phyloP scores from a whole-genome alignment of 345 rosid species.

The Psidium guajava region DNA sequence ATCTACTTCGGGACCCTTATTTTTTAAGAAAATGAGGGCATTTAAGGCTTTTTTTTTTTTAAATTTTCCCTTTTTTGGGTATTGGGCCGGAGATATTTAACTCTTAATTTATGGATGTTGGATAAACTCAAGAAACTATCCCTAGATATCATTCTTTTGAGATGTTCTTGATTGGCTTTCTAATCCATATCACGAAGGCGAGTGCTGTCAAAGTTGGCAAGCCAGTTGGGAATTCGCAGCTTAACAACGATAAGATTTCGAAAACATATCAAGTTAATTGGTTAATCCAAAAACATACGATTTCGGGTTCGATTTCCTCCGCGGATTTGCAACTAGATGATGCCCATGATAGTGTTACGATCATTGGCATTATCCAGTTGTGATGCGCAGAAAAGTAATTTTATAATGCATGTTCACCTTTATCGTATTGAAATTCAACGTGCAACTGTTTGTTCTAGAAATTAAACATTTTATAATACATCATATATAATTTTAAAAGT shows the following conservation, averaged over 20 bases:
- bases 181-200: not conserved
- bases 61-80: no score
- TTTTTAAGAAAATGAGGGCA: no score
- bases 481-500: not conserved
- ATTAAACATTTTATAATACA: not conserved
- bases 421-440: accelerated
- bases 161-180: not conserved
- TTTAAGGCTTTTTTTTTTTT: no score
- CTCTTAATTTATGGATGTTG: not conserved
- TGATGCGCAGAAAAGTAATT: not conserved
- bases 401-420: not conserved
- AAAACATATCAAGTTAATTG: not conserved
- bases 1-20: no score
- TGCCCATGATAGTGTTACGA: accelerated
- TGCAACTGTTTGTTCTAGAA: not conserved
- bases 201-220: not conserved
- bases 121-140: not conserved
- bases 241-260: not conserved
- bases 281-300: not conserved
- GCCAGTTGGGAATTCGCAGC: not conserved
- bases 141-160: not conserved
- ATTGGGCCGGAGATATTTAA: no score
- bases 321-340: not conserved
- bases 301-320: not conserved
- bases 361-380: not conserved